Base-by-base conservation (phyloP, 2,329 filamentous ascomycete genomes). In the Cladosporium austrohemisphaericum region DNA sequence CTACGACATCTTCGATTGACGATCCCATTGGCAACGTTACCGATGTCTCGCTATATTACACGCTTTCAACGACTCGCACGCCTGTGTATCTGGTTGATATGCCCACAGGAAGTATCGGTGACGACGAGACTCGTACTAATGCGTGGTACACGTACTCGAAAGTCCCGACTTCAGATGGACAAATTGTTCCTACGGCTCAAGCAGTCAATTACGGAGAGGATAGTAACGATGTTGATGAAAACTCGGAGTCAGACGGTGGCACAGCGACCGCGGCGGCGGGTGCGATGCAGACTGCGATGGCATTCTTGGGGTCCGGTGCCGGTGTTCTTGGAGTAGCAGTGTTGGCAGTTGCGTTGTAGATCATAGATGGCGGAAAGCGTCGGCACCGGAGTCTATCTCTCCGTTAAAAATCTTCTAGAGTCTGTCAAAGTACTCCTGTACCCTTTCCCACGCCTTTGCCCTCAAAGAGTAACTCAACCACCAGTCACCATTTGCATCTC, bases 401-500 rank as follows among this genome's bases (percentile, higher is more conserved):
- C n/a, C n/a, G n/a, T n/a, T n/a, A n/a, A n/a, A n/a, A n/a, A n/a
- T n/a, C n/a, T n/a, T n/a, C n/a, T n/a, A n/a, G n/a, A n/a, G n/a
- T n/a, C n/a, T n/a, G n/a, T n/a, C n/a, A n/a, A n/a, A n/a, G n/a
- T n/a, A n/a, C n/a, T n/a, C n/a, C n/a, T n/a, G n/a, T n/a, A n/a
- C n/a, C n/a, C n/a, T n/a, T n/a, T n/a, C 32, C 40, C 38, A 25
- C 44, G 44, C 32, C 25, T 53, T n/a, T 20, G 50, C 44, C 11
- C 45, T 38, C 9, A 54, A 44, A 20, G 52, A 43, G 26, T 51
- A 53, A 37, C 14, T 10, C 20, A 45, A 16, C 54, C 52, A 57
- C 50, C 53, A 53, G 16, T 55, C 45, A 5, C 49, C 52, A 31
- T 13, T 32, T 13, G 47, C 51, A 41, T 55, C 55, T 16, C 38